phyloP scores from a whole-genome alignment of 2,329 filamentous ascomycete species.

The Claviceps sp. region DNA sequence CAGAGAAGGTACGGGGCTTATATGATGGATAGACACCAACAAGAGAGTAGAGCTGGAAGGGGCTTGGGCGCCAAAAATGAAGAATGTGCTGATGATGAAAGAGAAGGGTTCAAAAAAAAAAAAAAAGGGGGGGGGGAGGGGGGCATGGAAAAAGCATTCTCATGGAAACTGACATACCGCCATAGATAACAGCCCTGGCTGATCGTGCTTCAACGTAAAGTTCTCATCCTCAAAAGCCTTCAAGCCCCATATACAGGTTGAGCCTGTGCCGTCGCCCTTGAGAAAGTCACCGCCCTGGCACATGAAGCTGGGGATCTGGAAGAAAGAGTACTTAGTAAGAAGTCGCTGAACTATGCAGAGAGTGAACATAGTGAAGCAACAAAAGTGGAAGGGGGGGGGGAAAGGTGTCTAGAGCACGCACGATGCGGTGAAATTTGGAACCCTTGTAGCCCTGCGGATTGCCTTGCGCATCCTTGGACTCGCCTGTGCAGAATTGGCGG shows the following conservation, averaged over 20 bases:
- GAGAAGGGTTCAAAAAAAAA: no score
- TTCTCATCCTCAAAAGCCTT: constrained; percentile 84
- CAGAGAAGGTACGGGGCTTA: neutral
- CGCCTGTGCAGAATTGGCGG: constrained; percentile 90
- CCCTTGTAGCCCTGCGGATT: constrained; percentile 88
- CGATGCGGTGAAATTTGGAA: constrained; percentile 85
- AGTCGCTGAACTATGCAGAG: neutral
- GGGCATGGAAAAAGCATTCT: neutral
- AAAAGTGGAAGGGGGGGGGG: neutral
- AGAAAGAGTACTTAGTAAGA: neutral
- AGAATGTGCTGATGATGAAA: no score
- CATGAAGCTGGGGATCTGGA: constrained; percentile 89
- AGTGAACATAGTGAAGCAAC: no score
- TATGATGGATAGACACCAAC: neutral
- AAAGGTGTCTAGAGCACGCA: constrained; percentile 27
- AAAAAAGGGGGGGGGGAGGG: neutral
- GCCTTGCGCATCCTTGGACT: constrained; percentile 65
- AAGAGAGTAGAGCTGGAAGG: neutral
- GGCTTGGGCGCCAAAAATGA: neutral
- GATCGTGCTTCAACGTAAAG: constrained; percentile 66
- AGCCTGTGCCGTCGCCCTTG: constrained; percentile 84
- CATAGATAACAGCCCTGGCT: constrained; percentile 78
- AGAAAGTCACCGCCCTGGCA: constrained; percentile 94
- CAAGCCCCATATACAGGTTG: constrained; percentile 74
- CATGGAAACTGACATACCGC: constrained; percentile 47